Conservation (phyloP, 176 grass and related monocot species). For the Elaeis guineensis region DNA sequence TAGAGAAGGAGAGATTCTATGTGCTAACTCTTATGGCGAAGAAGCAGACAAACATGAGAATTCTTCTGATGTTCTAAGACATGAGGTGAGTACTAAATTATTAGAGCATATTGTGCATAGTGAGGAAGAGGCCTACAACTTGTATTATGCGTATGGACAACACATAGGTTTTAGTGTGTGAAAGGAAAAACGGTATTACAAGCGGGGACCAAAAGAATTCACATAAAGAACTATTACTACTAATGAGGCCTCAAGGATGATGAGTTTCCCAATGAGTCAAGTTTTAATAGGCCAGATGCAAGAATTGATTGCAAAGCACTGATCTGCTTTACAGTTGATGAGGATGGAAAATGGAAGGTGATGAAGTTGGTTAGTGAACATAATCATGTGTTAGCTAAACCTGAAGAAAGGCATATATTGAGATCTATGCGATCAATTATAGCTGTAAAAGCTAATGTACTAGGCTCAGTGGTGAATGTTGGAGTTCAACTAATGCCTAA, state of each 20-base stretch:
- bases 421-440: slow-evolving; percentile 52
- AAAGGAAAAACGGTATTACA: slow-evolving; percentile 45
- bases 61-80: slow-evolving; percentile 40
- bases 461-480: slow-evolving; percentile 2
- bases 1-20: too few relatives aligned
- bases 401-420: slow-evolving; percentile 62
- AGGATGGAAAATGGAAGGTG: slow-evolving; percentile 57
- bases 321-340: slow-evolving; percentile 35
- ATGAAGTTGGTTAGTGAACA: slow-evolving; percentile 64
- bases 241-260: slow-evolving; percentile 71
- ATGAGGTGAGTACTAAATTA: too few relatives aligned
- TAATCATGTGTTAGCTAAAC: slow-evolving; percentile 55
- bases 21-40: too few relatives aligned
- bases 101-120: too few relatives aligned
- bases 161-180: slow-evolving; percentile 26
- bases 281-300: slow-evolving; percentile 30
- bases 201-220: slow-evolving; percentile 63
- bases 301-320: background rate
- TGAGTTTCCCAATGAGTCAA: slow-evolving; percentile 45
- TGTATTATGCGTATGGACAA: slow-evolving; percentile 78
- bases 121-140: slow-evolving; percentile 69
- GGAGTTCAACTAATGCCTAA: too few relatives aligned
- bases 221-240: slow-evolving; percentile 82
- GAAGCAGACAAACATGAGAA: too few relatives aligned
- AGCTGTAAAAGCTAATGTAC: slow-evolving; percentile 42